Evolutionary conservation across 2,329 filamentous ascomycete species (phyloP), one percentile per base, ranked within the genome.

Genomic region (Diaporthe citrichinensis): DNA sequence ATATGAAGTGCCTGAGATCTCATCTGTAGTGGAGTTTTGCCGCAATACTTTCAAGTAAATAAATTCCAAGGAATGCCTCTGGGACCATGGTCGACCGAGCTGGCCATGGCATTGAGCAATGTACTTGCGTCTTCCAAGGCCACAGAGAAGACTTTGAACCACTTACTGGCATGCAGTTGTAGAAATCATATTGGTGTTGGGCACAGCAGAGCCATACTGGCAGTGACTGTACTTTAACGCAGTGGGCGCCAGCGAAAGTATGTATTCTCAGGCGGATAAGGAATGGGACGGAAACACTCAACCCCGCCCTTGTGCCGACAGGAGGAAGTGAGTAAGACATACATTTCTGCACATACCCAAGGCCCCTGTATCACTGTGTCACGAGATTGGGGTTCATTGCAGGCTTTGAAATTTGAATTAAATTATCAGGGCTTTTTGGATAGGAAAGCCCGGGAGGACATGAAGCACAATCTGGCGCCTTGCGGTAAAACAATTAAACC

Each of bases 401-500:
- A 39, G 20, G 39, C 4, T 15, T 15, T 34, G 2, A 31, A 23
- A 23, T 17, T 4, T 55, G 34, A 55, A 41, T n/a, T n/a, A 41
- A 41, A 31, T n/a, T 55, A 55, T 55, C n/a, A 25, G 10, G 49
- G 46, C 34, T 31, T 28, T 28, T 25, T 12, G 2, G 20, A 28
- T 4, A 41, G 8, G 2, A 55, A 55, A 15, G 41, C 46, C 65
- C 44, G 41, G 23, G 10, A 41, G n/a, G n/a, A 17, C 7, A 20
- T 14, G n/a, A 69, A 69, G 34, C n/a, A 69, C 65, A 69, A 69
- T 69, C 49, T 69, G 65, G 49, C 65, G 65, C 49, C 65, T 55
- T 69, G 65, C 46, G 25, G 20, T 25, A 12, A 68, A 68, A 53
- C 4, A 41, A 10, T 8, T 28, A 55, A 55, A 14, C 65, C 46